phyloP scores from a whole-genome alignment of 352 stramenopile species.

The Globisporangium ultimum region DNA sequence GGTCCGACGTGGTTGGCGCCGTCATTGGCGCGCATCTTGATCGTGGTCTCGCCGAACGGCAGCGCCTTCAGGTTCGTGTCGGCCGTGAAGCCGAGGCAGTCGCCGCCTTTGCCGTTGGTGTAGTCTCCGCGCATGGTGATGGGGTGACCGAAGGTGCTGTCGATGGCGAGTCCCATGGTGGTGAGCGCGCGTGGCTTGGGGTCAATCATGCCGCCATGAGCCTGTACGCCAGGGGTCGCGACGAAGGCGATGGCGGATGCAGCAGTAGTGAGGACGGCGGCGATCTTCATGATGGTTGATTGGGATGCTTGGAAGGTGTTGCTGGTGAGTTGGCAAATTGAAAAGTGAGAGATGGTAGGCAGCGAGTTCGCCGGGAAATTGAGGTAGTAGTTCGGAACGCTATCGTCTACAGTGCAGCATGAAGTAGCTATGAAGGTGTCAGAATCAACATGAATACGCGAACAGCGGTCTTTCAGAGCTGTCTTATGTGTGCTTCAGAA shows the following conservation, averaged over 20 bases:
- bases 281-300: slow-evolving; percentile 8
- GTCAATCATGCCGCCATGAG: slow-evolving; percentile 32
- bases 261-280: neutral
- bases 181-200: slow-evolving; percentile 29
- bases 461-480: neutral
- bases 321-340: slow-evolving; percentile 2
- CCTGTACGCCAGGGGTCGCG: slow-evolving; percentile 4
- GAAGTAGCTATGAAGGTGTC: too few relatives aligned
- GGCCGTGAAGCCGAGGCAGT: slow-evolving; percentile 30
- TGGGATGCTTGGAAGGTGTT: slow-evolving; percentile 1
- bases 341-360: slow-evolving; percentile 1
- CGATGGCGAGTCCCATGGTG: slow-evolving; percentile 36
- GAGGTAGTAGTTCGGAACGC: neutral
- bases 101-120: slow-evolving; percentile 13
- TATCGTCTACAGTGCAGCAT: neutral
- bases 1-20: slow-evolving; percentile 40
- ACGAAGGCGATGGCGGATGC: neutral
- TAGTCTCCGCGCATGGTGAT: slow-evolving; percentile 26
- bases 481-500: neutral
- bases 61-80: slow-evolving; percentile 30
- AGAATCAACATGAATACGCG: too few relatives aligned
- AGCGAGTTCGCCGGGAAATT: neutral
- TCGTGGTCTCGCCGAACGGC: slow-evolving; percentile 25
- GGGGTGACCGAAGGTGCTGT: slow-evolving; percentile 28
- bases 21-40: slow-evolving; percentile 38